Evolutionary conservation across 179 eudicot genomes (phyloP).

Genomic region (Silene noctiflora): DNA sequence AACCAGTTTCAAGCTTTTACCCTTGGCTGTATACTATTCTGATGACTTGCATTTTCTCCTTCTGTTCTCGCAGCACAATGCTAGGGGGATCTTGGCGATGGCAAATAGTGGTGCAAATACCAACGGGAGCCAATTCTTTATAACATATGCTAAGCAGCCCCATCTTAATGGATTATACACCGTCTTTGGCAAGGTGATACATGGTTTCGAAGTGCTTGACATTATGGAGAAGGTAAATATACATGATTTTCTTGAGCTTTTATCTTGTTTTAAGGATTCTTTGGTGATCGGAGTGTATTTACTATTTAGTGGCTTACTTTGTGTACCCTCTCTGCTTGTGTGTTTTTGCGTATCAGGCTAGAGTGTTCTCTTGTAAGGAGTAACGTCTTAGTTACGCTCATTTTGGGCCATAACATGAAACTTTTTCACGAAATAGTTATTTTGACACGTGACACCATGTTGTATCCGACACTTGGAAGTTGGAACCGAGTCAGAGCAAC

Average conservation of each 20-base stretch:
- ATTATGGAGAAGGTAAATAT: conserved; percentile 84
- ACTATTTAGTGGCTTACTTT: not conserved
- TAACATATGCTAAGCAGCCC: conserved; percentile 86
- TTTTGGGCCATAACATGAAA: not conserved
- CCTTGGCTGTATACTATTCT: not conserved
- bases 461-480: not conserved
- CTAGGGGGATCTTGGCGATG: conserved; percentile 85
- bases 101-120: conserved; percentile 95
- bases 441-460: not conserved
- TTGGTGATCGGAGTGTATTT: not conserved
- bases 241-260: not conserved
- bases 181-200: conserved; percentile 91
- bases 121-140: conserved; percentile 91
- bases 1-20: conserved; percentile 7
- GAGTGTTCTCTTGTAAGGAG: not conserved
- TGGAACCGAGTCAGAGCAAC: not conserved
- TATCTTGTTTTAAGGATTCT: not conserved
- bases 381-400: not conserved
- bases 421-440: not conserved
- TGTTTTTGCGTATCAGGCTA: not conserved
- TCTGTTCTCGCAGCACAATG: conserved; percentile 66
- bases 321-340: not conserved
- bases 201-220: conserved; percentile 97
- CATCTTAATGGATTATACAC: conserved; percentile 93
- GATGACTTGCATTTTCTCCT: not conserved